phyloP scores from a whole-genome alignment of 352 stramenopile species.

The Globisporangium acanthophoron region DNA sequence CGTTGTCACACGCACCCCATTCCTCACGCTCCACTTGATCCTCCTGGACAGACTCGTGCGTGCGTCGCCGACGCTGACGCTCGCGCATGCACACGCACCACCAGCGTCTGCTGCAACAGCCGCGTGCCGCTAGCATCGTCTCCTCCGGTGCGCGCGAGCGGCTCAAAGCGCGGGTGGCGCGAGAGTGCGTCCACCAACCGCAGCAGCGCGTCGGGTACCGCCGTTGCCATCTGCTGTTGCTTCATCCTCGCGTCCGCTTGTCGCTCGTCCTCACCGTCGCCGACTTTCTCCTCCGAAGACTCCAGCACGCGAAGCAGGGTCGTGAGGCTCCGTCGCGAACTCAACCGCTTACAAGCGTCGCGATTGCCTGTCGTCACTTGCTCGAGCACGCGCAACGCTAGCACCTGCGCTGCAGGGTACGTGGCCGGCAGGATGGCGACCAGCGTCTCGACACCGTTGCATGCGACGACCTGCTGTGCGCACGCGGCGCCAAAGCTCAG shows the following conservation, averaged over 20 bases:
- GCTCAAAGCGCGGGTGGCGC: neutral
- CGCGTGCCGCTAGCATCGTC: neutral
- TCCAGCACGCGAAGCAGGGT: constrained; percentile 6
- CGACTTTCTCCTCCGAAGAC: neutral
- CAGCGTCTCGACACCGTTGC: constrained; percentile 8
- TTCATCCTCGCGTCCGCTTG: neutral
- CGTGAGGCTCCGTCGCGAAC: constrained; percentile 1
- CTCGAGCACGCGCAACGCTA: constrained; percentile 15
- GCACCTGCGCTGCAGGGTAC: constrained; percentile 5
- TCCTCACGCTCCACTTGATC: too few species aligned
- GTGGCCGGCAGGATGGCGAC: constrained; percentile 12
- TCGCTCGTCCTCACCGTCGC: neutral
- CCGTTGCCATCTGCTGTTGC: constrained; percentile 1
- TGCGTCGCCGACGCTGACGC: too few species aligned
- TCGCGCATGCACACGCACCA: neutral
- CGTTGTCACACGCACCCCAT: neutral
- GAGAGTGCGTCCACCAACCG: constrained; percentile 11
- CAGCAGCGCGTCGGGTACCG: neutral
- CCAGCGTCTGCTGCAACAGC: neutral
- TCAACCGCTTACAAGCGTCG: neutral
- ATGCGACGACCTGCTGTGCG: constrained; percentile 4
- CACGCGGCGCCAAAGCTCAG: constrained; percentile 12
- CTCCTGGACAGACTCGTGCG: neutral
- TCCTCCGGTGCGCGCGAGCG: neutral
- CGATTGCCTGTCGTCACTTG: constrained; percentile 5